Percentiles rank a stretch among this genome's conserved stretches.
Evolutionary conservation across 768 basidiomycete species (phyloP).

Genomic region (Termitomyces sp.): DNA sequence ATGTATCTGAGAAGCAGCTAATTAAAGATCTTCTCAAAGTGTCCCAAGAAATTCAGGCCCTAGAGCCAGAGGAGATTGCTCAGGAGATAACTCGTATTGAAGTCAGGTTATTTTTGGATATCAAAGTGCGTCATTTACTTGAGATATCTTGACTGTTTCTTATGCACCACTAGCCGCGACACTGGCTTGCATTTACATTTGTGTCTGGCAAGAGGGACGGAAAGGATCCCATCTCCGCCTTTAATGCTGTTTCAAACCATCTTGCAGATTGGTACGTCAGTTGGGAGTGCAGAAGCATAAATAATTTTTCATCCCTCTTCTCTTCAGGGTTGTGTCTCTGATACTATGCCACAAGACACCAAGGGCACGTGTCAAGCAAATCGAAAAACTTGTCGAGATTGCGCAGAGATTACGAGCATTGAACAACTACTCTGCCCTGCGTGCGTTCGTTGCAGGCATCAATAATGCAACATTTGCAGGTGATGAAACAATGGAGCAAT

Average conservation of each 20-base stretch:
- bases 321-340: conserved; percentile 79
- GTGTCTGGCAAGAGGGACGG: conserved; percentile 65
- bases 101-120: conserved; percentile 66
- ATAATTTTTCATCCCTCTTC: not conserved
- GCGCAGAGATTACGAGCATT: conserved; percentile 74
- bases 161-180: conserved; percentile 60
- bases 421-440: conserved; percentile 92
- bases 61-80: conserved; percentile 70
- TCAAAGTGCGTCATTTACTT: conserved; percentile 54
- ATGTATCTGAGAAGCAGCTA: conserved; percentile 52
- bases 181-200: conserved; percentile 83
- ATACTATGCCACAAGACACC: conserved; percentile 86
- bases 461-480: conserved; percentile 79
- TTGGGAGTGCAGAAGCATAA: not conserved
- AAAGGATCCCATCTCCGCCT: conserved; percentile 68
- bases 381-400: conserved; percentile 88
- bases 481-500: conserved; percentile 72
- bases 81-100: conserved; percentile 83
- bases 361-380: conserved; percentile 71
- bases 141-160: conserved; percentile 9
- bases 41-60: conserved; percentile 53
- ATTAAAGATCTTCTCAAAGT: conserved; percentile 62
- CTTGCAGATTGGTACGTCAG: conserved; percentile 73
- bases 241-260: conserved; percentile 78
- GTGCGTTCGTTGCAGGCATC: conserved; percentile 93